Evolutionary conservation across 2,329 filamentous ascomycete species (phyloP).

Genomic region (Venturia asperata): DNA sequence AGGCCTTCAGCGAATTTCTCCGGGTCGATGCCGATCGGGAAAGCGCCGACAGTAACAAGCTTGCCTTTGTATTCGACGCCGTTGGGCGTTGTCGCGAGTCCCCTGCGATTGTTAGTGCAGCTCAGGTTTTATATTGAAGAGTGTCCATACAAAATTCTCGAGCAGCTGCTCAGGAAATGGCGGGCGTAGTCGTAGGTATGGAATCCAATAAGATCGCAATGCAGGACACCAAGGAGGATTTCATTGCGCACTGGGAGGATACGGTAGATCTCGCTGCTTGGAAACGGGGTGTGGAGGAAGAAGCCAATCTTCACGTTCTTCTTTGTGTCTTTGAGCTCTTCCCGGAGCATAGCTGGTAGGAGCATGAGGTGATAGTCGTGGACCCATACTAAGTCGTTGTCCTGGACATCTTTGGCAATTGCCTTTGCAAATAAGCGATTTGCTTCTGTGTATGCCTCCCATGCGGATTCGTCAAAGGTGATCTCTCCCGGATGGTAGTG

Average conservation of each 20-base stretch:
- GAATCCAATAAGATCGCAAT: conserved; percentile 94
- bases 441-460: conserved; percentile 87
- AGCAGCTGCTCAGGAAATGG: conserved; percentile 93
- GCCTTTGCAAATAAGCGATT: conserved; percentile 88
- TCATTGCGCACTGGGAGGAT: conserved; percentile 89
- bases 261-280: conserved; percentile 92
- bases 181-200: conserved; percentile 99
- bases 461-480: conserved; percentile 91
- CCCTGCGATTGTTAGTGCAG: conserved; percentile 33
- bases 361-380: conserved; percentile 99
- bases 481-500: conserved; percentile 99
- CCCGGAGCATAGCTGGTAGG: conserved; percentile 86
- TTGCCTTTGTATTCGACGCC: conserved; percentile 86
- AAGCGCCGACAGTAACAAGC: conserved; percentile 85
- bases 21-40: conserved; percentile 95
- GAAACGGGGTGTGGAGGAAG: conserved; percentile 96
- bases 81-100: conserved; percentile 76
- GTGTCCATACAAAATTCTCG: conserved; percentile 68
- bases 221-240: conserved; percentile 76
- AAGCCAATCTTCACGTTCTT: conserved; percentile 97
- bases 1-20: conserved; percentile 91
- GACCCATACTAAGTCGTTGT: conserved; percentile 94
- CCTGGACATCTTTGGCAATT: conserved; percentile 78
- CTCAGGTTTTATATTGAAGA: neutral
- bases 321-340: conserved; percentile 71